phyloP scores from a whole-genome alignment of 208 protist genomes.

The Crithidia sp. region DNA sequence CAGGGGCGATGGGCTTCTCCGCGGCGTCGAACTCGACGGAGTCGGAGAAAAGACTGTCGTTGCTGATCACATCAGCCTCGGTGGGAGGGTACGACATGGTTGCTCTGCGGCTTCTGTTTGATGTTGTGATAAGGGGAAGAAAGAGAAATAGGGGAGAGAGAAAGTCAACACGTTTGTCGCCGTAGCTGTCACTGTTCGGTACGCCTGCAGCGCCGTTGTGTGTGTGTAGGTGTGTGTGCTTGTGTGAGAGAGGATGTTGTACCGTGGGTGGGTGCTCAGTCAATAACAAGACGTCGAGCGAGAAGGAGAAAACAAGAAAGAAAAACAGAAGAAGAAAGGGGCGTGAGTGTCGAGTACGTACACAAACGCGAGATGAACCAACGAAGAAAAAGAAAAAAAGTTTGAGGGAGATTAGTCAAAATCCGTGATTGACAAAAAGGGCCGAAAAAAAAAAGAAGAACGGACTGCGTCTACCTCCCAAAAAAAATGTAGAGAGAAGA shows the following conservation, averaged over 20 bases:
- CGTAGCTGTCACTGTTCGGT: neutral
- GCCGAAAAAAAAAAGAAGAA: constrained; percentile 24
- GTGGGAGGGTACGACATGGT: constrained; percentile 66
- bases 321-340: constrained; percentile 1
- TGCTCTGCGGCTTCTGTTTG: constrained; percentile 11
- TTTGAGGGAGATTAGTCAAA: neutral
- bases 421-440: constrained; percentile 4
- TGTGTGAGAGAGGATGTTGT: neutral
- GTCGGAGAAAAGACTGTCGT: constrained; percentile 75
- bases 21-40: constrained; percentile 65
- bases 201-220: neutral
- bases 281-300: neutral
- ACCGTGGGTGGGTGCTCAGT: neutral
- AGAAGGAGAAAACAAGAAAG: constrained; percentile 1
- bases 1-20: constrained; percentile 46
- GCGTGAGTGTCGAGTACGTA: constrained; percentile 12
- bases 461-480: neutral
- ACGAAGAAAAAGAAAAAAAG: constrained; percentile 13
- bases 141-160: constrained; percentile 31
- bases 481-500: constrained; percentile 2
- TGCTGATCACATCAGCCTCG: constrained; percentile 62
- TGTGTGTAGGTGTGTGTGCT: constrained; percentile 9
- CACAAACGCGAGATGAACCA: neutral
- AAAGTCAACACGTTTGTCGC: neutral
- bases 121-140: constrained; percentile 16